Conservation (phyloP, 2,329 filamentous ascomycete genomes). For the Fusarium acutatum region DNA sequence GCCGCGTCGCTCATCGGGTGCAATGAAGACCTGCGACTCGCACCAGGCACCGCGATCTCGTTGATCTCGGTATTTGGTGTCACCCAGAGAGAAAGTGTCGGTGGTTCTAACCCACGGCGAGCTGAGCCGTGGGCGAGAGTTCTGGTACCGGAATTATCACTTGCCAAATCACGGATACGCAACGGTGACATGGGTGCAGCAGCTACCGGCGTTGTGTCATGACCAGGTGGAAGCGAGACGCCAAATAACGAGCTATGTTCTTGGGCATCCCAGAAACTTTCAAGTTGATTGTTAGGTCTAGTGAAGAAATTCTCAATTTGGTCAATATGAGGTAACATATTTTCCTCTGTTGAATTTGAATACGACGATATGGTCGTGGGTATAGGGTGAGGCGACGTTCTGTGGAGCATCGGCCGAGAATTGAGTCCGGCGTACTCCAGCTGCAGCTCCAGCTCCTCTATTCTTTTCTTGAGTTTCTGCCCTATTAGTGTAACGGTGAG, state of each 20-base stretch:
- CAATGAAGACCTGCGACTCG: neutral
- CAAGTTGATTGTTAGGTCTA: neutral
- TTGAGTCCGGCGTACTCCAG: neutral
- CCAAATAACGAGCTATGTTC: neutral
- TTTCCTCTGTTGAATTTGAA: neutral
- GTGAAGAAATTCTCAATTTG: neutral
- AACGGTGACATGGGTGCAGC: neutral
- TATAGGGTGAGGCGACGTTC: neutral
- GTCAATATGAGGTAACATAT: neutral
- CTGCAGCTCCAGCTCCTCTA: neutral
- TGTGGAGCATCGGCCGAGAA: neutral
- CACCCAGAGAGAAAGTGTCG: neutral
- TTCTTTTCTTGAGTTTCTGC: neutral
- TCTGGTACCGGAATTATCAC: neutral
- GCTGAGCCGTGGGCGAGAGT: fast-evolving
- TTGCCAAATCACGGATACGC: neutral
- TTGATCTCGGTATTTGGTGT: neutral
- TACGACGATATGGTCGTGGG: neutral
- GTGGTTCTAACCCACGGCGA: neutral
- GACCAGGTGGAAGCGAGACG: neutral
- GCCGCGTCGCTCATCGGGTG: neutral
- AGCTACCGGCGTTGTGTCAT: neutral
- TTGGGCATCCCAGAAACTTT: neutral
- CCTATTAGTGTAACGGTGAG: neutral
- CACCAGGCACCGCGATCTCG: neutral